Evolutionary conservation across 345 rosid genomes (phyloP), one percentile per base, ranked within the genome.

Genomic region (Moricandia arvensis): DNA sequence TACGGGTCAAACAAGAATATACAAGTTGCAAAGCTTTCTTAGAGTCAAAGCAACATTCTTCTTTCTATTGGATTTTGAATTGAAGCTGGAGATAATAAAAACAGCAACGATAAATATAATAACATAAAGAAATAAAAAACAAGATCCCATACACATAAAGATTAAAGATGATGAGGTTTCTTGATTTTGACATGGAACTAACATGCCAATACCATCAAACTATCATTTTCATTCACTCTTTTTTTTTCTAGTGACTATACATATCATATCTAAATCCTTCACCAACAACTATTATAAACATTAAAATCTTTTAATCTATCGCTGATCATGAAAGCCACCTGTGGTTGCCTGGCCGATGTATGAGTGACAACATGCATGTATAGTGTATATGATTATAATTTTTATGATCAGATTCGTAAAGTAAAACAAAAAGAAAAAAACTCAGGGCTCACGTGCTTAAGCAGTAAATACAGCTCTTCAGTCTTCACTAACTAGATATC

Each of bases 1-100:
- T 81, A 84, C 76, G 94, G 96, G 94, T 90, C 97, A 92, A 90
- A 89, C 90, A 87, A 87, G 91, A 87, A 83, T 70, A 60, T 72
- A 79, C 74, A 66, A 82, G 70, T 62, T n/a, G 57, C 75, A 62
- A 15, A 61, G 71, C 75, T 85, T 80, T 59, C 91, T 88, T 85
- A 72, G 69, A 82, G 37, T 84, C 80, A 80, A 91, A 86, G 91
- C 88, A 86, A 82, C 68, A 60, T 54, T 68, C 29, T 73, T 74
- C 69, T 69, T 62, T 60, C 63, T 53, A 59, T 66, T 78, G 61
- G 30, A 53, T 47, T 71, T 78, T 66, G 37, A 58, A 49, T 47
- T 26, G 73, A 45, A 45, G 53, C 17, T 45, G 53, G 17, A 45
- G 53, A 45, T 45, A n/a, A 45, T 7, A 16, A 45, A 45, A 45